Evolutionary conservation across 768 basidiomycete genomes (phyloP), one percentile per base, ranked within the genome.

Genomic region (Leccinellum luteum): DNA sequence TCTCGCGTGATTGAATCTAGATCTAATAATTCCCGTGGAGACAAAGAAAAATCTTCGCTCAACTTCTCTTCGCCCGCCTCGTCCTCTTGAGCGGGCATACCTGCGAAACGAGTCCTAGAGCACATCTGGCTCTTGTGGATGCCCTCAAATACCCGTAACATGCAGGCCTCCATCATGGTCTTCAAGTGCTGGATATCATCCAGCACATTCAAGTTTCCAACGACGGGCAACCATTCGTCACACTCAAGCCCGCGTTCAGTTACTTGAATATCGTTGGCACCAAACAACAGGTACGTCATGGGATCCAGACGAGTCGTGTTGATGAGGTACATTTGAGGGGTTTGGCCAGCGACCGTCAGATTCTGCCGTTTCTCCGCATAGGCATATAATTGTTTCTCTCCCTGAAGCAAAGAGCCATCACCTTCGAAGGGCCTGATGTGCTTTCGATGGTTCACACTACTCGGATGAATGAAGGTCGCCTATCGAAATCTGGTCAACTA

Each of bases 121-220:
- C 52, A 60, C 44, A 51, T 61, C 50, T 56, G 61, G 72, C 79
- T 78, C 52, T 77, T 78, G 54, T 71, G 71, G 54, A 96, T 87
- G 21, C 94, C 93, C 64, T 96, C 90, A 63, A 92, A 98, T 6
- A 97, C 91, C 43, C 95, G 85, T 49, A 94, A 75, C 85, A 97
- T 86, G 65, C 89, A 92, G 3, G 77, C 77, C 63, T 96, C 92
- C 79, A 95, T 83, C 64, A 88, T 75, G 19, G 74, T 78, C 73
- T 94, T 94, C 66, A 98, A 75, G 13, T 84, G 80, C 69, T 89
- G 87, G n/a, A 96, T 76, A 61, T 93, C 86, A 67, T 95, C 92
- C 64, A 97, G 73, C 2, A 84, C 82, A 64, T 87, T 80, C 51
- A 87, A 63, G 60, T 87, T 83, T 41, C 90, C 90, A 35, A 87